Evolutionary conservation across 495 filamentous ascomycete species (phyloP).

Genomic region (Hyaloscypha finlandica): DNA sequence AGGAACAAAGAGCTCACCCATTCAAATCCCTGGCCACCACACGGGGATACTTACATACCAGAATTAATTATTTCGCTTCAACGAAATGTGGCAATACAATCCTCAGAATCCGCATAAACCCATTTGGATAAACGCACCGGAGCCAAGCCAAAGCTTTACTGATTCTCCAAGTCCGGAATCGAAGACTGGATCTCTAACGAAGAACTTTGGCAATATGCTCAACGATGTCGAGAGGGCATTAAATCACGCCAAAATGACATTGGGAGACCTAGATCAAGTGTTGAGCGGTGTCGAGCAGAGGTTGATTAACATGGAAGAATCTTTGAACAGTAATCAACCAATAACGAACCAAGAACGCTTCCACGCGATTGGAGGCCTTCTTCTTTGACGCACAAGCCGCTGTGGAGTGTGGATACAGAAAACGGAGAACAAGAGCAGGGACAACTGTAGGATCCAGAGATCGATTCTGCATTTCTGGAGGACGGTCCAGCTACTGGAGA

Average conservation of each 20-base stretch:
- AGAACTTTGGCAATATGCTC: neutral
- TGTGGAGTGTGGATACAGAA: too few species aligned
- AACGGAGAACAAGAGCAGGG: too few species aligned
- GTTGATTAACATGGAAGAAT: neutral
- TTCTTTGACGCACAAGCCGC: neutral
- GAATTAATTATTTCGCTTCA: neutral
- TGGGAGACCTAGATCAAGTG: neutral
- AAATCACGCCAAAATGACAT: neutral
- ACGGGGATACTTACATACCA: neutral
- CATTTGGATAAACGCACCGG: neutral
- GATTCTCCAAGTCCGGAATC: neutral
- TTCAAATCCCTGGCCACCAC: neutral
- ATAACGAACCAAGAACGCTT: neutral
- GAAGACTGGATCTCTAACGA: too few species aligned
- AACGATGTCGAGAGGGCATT: neutral
- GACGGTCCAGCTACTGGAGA: too few species aligned
- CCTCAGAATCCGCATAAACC: neutral
- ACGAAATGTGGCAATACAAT: neutral
- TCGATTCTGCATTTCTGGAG: too few species aligned
- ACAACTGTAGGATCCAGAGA: too few species aligned
- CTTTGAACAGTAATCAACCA: neutral
- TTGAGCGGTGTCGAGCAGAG: conserved; percentile 4
- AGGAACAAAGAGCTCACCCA: neutral
- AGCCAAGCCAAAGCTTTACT: neutral
- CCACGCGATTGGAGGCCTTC: neutral